phyloP scores from a whole-genome alignment of 495 filamentous ascomycete genomes.

The Friedmanniomyces simplex region DNA sequence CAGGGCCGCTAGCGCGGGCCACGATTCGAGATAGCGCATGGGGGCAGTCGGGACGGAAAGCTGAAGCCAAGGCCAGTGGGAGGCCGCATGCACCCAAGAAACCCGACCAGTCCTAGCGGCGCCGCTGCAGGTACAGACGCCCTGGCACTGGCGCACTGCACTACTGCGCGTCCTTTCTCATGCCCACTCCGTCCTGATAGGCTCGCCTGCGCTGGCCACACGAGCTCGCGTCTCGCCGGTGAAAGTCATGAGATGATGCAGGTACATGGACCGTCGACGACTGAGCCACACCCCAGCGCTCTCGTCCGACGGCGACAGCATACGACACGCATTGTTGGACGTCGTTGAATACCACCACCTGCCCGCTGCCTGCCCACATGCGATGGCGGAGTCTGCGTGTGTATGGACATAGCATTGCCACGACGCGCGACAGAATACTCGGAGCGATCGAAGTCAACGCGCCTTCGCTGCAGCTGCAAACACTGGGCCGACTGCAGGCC shows the following conservation, averaged over 20 bases:
- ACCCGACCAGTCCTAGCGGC: conserved; percentile 6
- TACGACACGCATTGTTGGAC: too few relatives aligned
- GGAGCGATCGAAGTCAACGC: not conserved
- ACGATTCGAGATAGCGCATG: conserved; percentile 9
- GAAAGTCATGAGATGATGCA: conserved; percentile 1
- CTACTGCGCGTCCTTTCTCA: conserved; percentile 3
- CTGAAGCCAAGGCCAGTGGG: conserved; percentile 3
- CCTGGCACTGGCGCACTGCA: not conserved
- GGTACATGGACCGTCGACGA: not conserved
- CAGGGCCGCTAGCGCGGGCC: conserved; percentile 7
- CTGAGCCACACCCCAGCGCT: not conserved
- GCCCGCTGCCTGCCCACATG: too few relatives aligned
- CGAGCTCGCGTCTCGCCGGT: conserved; percentile 4
- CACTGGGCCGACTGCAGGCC: not conserved
- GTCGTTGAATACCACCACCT: too few relatives aligned
- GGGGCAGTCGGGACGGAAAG: conserved; percentile 15
- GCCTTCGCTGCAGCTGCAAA: conserved; percentile 1
- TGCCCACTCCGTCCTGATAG: not conserved
- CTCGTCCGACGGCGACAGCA: not conserved
- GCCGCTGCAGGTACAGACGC: conserved; percentile 7
- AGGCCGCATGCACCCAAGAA: not conserved
- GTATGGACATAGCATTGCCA: not conserved
- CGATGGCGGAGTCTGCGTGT: not conserved
- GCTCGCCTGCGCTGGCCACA: not conserved
- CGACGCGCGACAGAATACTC: not conserved